phyloP scores from a whole-genome alignment of 768 basidiomycete species.

The Phaffia australis region DNA sequence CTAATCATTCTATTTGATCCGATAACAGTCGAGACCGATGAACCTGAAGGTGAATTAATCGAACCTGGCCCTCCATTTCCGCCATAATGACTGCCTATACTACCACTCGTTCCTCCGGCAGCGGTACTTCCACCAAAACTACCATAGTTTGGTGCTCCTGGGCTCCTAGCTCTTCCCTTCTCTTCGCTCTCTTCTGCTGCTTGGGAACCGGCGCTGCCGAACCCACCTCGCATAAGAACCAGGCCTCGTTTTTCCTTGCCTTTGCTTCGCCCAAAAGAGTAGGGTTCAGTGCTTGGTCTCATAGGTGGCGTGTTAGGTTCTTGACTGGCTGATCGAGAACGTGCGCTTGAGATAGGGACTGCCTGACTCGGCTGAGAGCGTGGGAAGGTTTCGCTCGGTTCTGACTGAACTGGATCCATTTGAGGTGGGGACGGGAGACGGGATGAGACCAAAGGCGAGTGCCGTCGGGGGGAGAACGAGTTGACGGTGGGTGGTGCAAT shows the following conservation, averaged over 20 bases:
- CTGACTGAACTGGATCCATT: background rate
- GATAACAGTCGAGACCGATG: background rate
- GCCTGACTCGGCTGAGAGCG: background rate
- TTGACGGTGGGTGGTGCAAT: conserved; percentile 1
- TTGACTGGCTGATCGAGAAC: background rate
- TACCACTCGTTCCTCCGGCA: background rate
- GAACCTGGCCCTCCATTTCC: background rate
- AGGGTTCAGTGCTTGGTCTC: background rate
- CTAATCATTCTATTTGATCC: too few relatives aligned
- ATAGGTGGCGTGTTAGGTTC: background rate
- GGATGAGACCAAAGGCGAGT: conserved; percentile 1
- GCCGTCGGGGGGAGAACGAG: conserved; percentile 10
- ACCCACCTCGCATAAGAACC: conserved; percentile 16
- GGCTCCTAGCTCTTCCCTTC: too few relatives aligned
- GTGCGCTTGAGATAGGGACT: background rate
- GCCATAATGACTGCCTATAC: background rate
- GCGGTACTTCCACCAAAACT: background rate
- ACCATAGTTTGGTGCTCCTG: background rate
- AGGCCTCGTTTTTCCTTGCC: conserved; percentile 5
- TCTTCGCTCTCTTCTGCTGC: too few relatives aligned
- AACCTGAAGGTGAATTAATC: conserved; percentile 1
- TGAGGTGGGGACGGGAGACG: background rate
- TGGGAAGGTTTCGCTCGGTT: background rate
- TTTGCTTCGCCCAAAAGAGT: background rate
- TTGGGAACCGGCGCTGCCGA: background rate